Conservation (phyloP, 768 basidiomycete genomes). For the Kwoniella dendrophila region DNA sequence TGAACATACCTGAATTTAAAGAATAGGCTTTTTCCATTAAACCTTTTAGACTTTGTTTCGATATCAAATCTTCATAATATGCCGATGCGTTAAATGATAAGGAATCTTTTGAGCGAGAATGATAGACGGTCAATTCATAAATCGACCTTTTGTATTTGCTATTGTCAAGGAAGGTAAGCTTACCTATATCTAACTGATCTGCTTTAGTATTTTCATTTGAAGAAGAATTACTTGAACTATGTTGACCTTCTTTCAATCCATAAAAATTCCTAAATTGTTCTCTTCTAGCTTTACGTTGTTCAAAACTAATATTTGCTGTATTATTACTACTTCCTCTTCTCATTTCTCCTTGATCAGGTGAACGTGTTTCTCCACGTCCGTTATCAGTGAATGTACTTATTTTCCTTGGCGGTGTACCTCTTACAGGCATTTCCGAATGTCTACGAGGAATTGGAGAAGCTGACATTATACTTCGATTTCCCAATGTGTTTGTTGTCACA, state of each 20-base stretch:
- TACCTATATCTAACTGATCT: constrained; percentile 38
- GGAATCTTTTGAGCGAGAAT: constrained; percentile 31
- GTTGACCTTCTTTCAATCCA: constrained; percentile 33
- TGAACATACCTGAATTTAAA: constrained; percentile 39
- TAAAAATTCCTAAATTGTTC: constrained; percentile 48
- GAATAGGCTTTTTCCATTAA: constrained; percentile 42
- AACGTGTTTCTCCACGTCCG: neutral
- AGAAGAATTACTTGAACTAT: neutral
- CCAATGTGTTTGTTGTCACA: too few relatives aligned
- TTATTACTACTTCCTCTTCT: constrained; percentile 9
- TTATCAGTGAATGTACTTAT: constrained; percentile 16
- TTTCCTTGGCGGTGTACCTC: constrained; percentile 1
- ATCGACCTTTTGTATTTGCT: neutral
- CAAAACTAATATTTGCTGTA: neutral
- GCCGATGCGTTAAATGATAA: constrained; percentile 38
- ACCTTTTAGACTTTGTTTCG: constrained; percentile 38
- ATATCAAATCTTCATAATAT: constrained; percentile 51
- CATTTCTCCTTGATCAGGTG: constrained; percentile 5
- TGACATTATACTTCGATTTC: constrained; percentile 7
- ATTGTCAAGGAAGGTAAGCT: neutral
- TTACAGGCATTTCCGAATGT: constrained; percentile 14
- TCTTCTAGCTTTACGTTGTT: constrained; percentile 40
- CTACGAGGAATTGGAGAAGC: constrained; percentile 14
- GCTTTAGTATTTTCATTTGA: constrained; percentile 10
- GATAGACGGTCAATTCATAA: neutral